A percentile compares a stretch with the other conserved stretches of the same genome.
Evolutionary conservation across 805 yeast species (phyloP).

Genomic region (Lipomyces orientalis): DNA sequence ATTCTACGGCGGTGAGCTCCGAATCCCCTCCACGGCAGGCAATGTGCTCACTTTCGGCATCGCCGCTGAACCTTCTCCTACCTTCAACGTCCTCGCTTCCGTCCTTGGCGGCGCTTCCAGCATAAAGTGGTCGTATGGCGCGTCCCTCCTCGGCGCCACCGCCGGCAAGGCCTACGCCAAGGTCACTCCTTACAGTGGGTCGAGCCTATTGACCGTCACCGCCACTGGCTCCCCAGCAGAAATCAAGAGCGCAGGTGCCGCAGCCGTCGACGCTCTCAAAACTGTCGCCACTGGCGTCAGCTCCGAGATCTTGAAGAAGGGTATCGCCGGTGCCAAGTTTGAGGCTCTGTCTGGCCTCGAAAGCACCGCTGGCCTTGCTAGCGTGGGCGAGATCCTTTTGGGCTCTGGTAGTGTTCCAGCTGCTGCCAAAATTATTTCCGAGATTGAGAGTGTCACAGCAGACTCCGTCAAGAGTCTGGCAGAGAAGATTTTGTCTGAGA

Average conservation of each 20-base stretch:
- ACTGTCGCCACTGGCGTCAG: constrained; percentile 37
- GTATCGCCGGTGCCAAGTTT: constrained; percentile 64
- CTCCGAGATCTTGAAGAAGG: constrained; percentile 53
- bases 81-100: constrained; percentile 73
- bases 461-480: constrained; percentile 48
- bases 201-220: constrained; percentile 77
- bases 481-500: constrained; percentile 50
- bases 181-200: constrained; percentile 72
- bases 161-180: constrained; percentile 53
- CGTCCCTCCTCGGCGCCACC: constrained; percentile 56
- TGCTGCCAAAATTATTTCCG: constrained; percentile 42
- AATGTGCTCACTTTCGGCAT: constrained; percentile 81
- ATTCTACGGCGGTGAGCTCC: constrained; percentile 66
- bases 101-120: constrained; percentile 57
- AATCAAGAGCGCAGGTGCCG: constrained; percentile 65
- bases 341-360: constrained; percentile 54
- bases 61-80: constrained; percentile 70
- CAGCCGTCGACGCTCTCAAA: constrained; percentile 32
- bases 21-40: constrained; percentile 62
- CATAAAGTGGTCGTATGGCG: constrained; percentile 60
- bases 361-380: constrained; percentile 25
- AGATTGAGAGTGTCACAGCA: constrained; percentile 36
- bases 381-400: constrained; percentile 40
- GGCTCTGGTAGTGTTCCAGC: constrained; percentile 49
- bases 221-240: constrained; percentile 65